Evolutionary conservation across 352 stramenopile genomes (phyloP), one percentile per base, ranked within the genome.

Genomic region (Globisporangium megalacanthum): DNA sequence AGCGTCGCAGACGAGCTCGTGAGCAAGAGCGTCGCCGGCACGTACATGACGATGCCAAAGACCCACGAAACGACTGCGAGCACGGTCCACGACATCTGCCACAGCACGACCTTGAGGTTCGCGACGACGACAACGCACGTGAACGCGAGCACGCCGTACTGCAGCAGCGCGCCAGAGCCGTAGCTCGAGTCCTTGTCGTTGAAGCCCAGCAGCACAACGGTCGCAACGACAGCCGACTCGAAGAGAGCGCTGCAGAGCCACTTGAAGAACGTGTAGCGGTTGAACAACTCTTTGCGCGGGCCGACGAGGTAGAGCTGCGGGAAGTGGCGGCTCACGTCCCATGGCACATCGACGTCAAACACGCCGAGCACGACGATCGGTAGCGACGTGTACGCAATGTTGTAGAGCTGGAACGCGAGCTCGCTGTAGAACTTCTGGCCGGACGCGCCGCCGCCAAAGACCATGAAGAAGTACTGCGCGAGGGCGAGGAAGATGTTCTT

Each of bases 401-500:
- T 99, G 66, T 97, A 98, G 20, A 97, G 52, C 60, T 94, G 85
- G 62, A 92, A 86, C 1, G 58, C 75, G 20, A 89, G 46, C 42
- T 94, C 83, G 25, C 72, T 89, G 60, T 93, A 92, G 61, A 91
- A 89, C 65, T 89, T 89, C 58, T 92, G 75, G 2, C 75, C 95
- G 5, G 90, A 98, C 10, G 92, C 92, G 52, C 91, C 92, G 86
- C 97, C 54, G 78, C 93, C 25, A 29, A 29, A 29, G 53, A 98
- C 81, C 70, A 89, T 96, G 71, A 91, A 90, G 47, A 95, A 90
- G 69, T 98, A 97, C 67, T 98, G 74, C 47, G 72, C 66, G 35
- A 86, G 65, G 52, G 94, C 88, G 62, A 97, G 82, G 25, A 94
- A 73, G 59, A 98, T 95, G 73, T 99, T 99, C 71, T 99, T 99